Conservation (phyloP, 345 rosid genomes). For the Eucalyptus viminalis region DNA sequence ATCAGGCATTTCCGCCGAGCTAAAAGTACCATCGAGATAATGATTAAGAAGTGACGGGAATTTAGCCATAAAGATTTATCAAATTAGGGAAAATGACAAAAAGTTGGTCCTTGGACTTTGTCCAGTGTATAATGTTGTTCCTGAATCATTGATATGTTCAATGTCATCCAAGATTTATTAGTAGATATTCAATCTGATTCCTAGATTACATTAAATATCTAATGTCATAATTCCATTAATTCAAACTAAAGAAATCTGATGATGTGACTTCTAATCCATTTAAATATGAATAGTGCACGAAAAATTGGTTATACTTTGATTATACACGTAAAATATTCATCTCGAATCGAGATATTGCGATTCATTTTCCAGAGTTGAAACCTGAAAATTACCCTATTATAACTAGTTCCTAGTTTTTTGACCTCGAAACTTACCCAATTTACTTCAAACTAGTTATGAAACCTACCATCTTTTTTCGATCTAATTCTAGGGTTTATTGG, state of each 20-base stretch:
- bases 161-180: neutral
- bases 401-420: too few species aligned
- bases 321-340: neutral
- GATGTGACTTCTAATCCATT: too few species aligned
- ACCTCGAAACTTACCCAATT: too few species aligned
- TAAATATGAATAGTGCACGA: rapidly evolving
- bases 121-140: rapidly evolving
- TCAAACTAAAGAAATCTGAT: rapidly evolving
- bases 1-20: rapidly evolving
- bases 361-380: neutral
- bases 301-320: neutral
- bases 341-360: neutral
- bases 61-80: neutral
- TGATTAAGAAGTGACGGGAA: neutral
- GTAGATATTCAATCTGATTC: neutral
- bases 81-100: neutral
- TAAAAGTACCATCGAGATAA: neutral
- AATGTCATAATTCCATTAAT: rapidly evolving
- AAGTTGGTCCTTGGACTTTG: too few species aligned
- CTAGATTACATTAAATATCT: rapidly evolving
- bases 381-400: rapidly evolving
- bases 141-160: rapidly evolving
- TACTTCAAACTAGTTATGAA: rapidly evolving
- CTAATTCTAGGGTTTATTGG: rapidly evolving
- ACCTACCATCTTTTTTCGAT: too few species aligned